A percentile compares a stretch with the other conserved stretches of the same genome.
Conservation (phyloP, 768 basidiomycete species). For the Psilocybe tampanensis region DNA sequence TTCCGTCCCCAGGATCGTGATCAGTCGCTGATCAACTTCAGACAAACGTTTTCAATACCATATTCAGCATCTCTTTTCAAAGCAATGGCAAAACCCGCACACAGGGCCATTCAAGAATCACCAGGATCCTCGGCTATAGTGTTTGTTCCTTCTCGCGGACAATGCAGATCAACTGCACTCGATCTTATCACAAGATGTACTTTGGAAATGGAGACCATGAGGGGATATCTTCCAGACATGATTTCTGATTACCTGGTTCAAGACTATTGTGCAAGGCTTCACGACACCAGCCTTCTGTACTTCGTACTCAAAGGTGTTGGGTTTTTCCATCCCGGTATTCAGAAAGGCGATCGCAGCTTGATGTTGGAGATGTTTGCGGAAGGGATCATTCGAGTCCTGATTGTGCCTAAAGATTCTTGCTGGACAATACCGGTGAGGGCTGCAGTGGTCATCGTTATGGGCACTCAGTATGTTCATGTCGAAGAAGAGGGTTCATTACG, state of each 20-base stretch:
- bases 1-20: slow-evolving; percentile 87
- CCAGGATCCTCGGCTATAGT: slow-evolving; percentile 62
- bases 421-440: slow-evolving; percentile 91
- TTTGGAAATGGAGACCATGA: slow-evolving; percentile 66
- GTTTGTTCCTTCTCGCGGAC: slow-evolving; percentile 85
- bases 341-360: slow-evolving; percentile 65
- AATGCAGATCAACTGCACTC: slow-evolving; percentile 72
- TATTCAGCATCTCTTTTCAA: slow-evolving; percentile 88
- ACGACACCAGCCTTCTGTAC: slow-evolving; percentile 66
- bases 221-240: slow-evolving; percentile 64
- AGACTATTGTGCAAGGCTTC: slow-evolving; percentile 56
- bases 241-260: slow-evolving; percentile 58
- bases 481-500: slow-evolving; percentile 53
- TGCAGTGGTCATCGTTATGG: slow-evolving; percentile 84
- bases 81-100: slow-evolving; percentile 89
- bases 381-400: slow-evolving; percentile 76
- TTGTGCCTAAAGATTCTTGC: slow-evolving; percentile 82
- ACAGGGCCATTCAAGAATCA: slow-evolving; percentile 64
- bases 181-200: slow-evolving; percentile 91
- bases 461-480: slow-evolving; percentile 79
- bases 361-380: slow-evolving; percentile 83
- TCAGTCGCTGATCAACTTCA: slow-evolving; percentile 67
- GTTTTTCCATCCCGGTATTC: slow-evolving; percentile 77
- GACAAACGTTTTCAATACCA: slow-evolving; percentile 82
- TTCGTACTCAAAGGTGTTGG: slow-evolving; percentile 86